Conservation (phyloP, 1,284 basidiomycete genomes). For the Ganoderma lucidum region DNA sequence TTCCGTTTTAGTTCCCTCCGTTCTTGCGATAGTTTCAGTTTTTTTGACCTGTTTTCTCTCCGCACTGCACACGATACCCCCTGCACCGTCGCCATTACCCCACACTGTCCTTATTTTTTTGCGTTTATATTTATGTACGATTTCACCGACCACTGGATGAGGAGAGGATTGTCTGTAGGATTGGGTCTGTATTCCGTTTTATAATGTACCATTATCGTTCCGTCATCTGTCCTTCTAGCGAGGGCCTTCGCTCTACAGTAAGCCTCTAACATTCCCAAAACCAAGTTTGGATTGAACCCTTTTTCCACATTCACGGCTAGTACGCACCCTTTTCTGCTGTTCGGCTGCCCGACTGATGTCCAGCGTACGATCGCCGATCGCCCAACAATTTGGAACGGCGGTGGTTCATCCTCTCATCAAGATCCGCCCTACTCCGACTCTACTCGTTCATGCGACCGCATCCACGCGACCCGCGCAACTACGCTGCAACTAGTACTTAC, state of each 20-base stretch:
- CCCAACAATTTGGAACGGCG: neutral
- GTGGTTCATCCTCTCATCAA: neutral
- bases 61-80: conserved; percentile 18
- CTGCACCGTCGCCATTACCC: conserved; percentile 7
- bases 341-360: neutral
- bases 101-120: neutral
- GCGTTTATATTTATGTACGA: conserved; percentile 19
- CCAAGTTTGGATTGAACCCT: neutral
- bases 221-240: neutral
- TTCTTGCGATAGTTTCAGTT: neutral
- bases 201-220: conserved; percentile 8
- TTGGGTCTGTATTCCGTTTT: conserved; percentile 7
- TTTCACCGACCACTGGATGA: neutral
- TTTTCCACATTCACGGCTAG: neutral
- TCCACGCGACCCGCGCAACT: too few species aligned
- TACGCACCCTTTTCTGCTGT: neutral
- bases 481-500: too few species aligned
- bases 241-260: neutral
- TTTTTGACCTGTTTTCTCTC: neutral
- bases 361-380: neutral
- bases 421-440: neutral
- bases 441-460: too few species aligned
- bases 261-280: neutral
- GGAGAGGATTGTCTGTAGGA: conserved; percentile 24
- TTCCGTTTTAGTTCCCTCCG: neutral